A percentile compares a stretch with the other conserved stretches of the same genome.
These are phyloP conservation scores for Rhodomyrtus tomentosa DNA, from an alignment of 345 rosid species.

Conservation along the genomic window DNA sequence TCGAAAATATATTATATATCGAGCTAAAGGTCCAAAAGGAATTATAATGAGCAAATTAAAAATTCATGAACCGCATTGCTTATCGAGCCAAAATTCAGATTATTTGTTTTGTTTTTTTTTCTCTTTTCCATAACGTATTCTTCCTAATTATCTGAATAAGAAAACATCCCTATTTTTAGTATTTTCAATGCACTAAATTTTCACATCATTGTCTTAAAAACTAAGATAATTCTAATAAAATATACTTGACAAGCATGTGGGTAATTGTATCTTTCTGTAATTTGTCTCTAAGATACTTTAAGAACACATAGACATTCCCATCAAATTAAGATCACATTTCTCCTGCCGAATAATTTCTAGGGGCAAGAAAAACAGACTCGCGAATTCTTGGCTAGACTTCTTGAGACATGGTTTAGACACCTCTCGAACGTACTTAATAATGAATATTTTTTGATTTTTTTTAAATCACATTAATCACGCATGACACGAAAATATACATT, in stretches of 20 bases:
- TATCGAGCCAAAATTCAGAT: too few relatives aligned
- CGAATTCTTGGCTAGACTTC: not conserved
- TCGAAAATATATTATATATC: too few relatives aligned
- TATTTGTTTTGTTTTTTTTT: too few relatives aligned
- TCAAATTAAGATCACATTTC: not conserved
- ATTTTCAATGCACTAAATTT: not conserved
- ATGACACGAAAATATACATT: not conserved
- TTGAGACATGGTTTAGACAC: fast-evolving
- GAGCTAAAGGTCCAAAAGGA: too few relatives aligned
- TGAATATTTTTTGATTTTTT: not conserved
- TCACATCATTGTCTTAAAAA: not conserved
- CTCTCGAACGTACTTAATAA: not conserved
- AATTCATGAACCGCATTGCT: too few relatives aligned
- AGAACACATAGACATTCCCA: not conserved
- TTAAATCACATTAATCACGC: fast-evolving
- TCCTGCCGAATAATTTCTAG: not conserved
- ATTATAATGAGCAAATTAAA: too few relatives aligned
- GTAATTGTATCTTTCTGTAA: fast-evolving
- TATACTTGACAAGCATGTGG: not conserved
- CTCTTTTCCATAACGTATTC: not conserved
- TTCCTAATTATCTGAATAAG: not conserved
- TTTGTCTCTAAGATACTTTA: not conserved
- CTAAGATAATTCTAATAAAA: not conserved
- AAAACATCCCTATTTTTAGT: not conserved
- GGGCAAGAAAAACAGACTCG: not conserved